Percentiles rank a stretch among this genome's conserved stretches.
phyloP scores from a whole-genome alignment of 352 stramenopile genomes.

The Phytophthora nicotianae region DNA sequence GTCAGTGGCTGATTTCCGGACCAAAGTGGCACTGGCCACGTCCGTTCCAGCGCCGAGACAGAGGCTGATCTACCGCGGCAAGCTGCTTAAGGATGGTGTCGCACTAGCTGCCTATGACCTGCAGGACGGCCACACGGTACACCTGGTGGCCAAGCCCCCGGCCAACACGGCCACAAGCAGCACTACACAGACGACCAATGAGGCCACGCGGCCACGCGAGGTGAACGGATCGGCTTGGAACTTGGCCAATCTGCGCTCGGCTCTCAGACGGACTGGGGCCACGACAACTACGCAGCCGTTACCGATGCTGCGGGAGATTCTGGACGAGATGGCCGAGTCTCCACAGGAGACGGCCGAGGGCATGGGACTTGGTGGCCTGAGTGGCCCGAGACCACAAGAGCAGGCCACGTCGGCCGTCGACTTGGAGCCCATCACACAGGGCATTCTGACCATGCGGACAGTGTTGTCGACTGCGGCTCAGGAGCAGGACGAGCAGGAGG shows the following conservation, averaged over 20 bases:
- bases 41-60: conserved; percentile 67
- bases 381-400: not conserved
- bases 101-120: conserved; percentile 81
- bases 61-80: conserved; percentile 93
- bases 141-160: conserved; percentile 82
- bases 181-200: conserved; percentile 21
- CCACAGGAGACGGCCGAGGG: conserved; percentile 33
- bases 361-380: conserved; percentile 30
- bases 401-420: conserved; percentile 23
- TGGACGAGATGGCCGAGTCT: conserved; percentile 42
- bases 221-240: conserved; percentile 57
- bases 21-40: conserved; percentile 57
- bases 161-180: conserved; percentile 5
- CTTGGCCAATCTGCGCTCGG: conserved; percentile 61
- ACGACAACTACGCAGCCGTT: conserved; percentile 19
- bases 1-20: conserved; percentile 69
- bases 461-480: conserved; percentile 49
- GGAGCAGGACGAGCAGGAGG: conserved; percentile 6
- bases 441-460: conserved; percentile 58
- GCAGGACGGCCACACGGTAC: conserved; percentile 92
- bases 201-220: conserved; percentile 3
- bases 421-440: conserved; percentile 62
- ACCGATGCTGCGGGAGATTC: conserved; percentile 45
- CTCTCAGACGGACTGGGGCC: conserved; percentile 28
- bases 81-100: conserved; percentile 84